Conservation (phyloP, 139 green algal species). For the Chlamydomonas sp. region DNA sequence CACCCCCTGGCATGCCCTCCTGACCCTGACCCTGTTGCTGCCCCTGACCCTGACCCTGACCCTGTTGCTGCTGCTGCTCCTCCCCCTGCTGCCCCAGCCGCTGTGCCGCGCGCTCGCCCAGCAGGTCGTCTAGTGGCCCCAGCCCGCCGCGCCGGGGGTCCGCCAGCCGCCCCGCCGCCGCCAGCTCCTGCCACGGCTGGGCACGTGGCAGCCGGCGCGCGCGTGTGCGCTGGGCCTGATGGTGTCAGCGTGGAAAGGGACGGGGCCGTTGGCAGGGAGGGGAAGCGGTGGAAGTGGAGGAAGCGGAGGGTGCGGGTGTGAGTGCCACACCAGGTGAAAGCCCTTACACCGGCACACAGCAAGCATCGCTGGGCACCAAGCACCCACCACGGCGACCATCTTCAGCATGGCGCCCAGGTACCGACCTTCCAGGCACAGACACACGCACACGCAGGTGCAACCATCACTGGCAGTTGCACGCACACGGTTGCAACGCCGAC, state of each 20-base stretch:
- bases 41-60: background rate
- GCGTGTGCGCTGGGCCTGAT: background rate
- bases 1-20: background rate
- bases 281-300: too few relatives aligned
- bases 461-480: too few relatives aligned
- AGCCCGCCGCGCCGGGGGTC: background rate
- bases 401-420: too few relatives aligned
- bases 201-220: background rate
- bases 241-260: background rate
- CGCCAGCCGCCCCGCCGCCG: too few relatives aligned
- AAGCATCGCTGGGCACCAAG: too few relatives aligned
- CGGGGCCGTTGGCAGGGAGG: background rate
- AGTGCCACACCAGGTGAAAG: too few relatives aligned
- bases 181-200: background rate
- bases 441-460: too few relatives aligned
- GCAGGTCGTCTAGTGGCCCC: constrained; percentile 3
- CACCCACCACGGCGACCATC: too few relatives aligned
- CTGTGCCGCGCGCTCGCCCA: background rate
- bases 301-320: too few relatives aligned
- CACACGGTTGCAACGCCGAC: too few relatives aligned
- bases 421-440: too few relatives aligned
- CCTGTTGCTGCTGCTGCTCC: background rate
- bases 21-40: background rate
- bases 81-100: background rate
- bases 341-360: too few relatives aligned